Evolutionary conservation across 768 basidiomycete genomes (phyloP), one percentile per base, ranked within the genome.

Genomic region (Amanita rimosa): DNA sequence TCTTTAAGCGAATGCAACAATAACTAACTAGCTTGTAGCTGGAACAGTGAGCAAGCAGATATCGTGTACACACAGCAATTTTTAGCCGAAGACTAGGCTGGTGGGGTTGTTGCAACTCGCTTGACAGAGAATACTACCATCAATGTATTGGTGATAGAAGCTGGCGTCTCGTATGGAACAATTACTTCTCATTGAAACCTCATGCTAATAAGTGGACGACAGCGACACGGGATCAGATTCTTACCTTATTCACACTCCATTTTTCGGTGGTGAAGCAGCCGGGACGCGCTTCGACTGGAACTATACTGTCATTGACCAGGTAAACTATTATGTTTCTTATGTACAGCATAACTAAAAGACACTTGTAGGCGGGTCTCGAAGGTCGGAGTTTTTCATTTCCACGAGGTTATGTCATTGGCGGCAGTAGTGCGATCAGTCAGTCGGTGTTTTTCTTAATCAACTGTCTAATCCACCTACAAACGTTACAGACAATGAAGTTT

Each of bases 41-140:
- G 46, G 44, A 29, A 46, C 44, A 14, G 44, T 46, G 33, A 22
- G 44, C 21, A 10, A 19, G n/a, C 3, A 6, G 6, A 29, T 48
- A 11, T n/a, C n/a, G 6, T 29, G 11, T 21, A 6, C n/a, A 6
- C 16, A 17, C 33, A 10, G 22, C 36, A 19, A 40, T 9, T 22
- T 35, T 39, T 6, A 31, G 17, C 9, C 11, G 10, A 43, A 5
- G 59, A 58, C 50, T 19, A 74, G 73, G 72, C 72, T 1, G 72
- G 74, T 0, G 67, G 69, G 43, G 69, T 71, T 4, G 56, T 75
- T 9, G 74, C 73, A 5, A 67, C 61, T 11, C 64, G 73, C 35
- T 60, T 75, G 22, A 63, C 71, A 0, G 72, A 74, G 52, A 58
- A 66, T 38, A 34, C 62, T 1, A 56, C 57, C 1, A 24, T 64